Base-by-base conservation (phyloP, 495 filamentous ascomycete genomes). In the Penicillium fimorum region DNA sequence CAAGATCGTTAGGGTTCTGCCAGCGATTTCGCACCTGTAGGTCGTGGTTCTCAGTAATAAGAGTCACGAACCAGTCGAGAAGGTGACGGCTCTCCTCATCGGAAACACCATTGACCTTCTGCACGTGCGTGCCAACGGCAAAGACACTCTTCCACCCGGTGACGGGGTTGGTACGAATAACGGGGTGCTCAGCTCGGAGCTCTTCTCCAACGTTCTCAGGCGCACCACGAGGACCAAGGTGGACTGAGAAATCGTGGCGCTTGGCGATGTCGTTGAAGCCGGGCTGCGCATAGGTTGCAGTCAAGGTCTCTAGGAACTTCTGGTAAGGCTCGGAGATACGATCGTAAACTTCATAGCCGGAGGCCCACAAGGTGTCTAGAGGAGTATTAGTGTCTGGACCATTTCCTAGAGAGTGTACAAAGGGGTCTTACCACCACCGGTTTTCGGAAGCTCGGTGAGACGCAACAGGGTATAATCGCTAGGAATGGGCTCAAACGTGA, bases 121-220 rank as follows among this genome's bases (percentile, higher is more conserved):
- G 66, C 7, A 82, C 73, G 69, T 88, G 84, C 4, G 67, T 68
- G 20, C 85, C 86, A 11, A 87, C 77, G 0, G 82, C 84, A 59
- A 87, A 92, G 29, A 94, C 70, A 37, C 71, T 78, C 75, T 89
- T 91, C 88, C 90, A 93, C 1, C 90, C 90, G 0, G 90, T 91
- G 1, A 92, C 86, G 5, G 90, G 89, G 66, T 93, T 90, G n/a
- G 88, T 92, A 9, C 90, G 85, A 25, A 92, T 74, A 2, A 91
- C 82, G 0, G 88, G 86, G 67, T 92, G 88, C 13, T 83, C 70
- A 4, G 87, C 85, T 22, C 71, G 77, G 4, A 92, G 72, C 12
- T 80, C 74, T 3, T 76, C 75, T 42, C 87, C 90, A 0, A 81
- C 69, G 64, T 92, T 92, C 63, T 85, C 82, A 0, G 88, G 89